Conservation (phyloP, 352 stramenopile species). For the Phytophthora palmivora region DNA sequence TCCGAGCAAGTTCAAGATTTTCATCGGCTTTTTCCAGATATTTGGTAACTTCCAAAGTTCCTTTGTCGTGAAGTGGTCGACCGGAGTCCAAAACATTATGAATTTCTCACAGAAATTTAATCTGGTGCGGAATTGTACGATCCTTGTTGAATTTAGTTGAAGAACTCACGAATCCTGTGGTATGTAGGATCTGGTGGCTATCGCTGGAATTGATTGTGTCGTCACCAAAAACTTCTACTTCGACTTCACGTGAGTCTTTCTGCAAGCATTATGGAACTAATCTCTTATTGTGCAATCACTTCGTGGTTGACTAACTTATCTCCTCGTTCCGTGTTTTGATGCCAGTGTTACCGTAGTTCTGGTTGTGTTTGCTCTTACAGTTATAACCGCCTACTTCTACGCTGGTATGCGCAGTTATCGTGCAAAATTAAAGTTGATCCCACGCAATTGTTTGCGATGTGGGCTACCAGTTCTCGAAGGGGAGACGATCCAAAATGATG, state of each 20-base stretch:
- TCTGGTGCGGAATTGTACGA: conserved; percentile 40
- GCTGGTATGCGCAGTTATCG: conserved; percentile 71
- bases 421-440: conserved; percentile 69
- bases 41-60: conserved; percentile 79
- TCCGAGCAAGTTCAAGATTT: conserved; percentile 81
- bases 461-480: conserved; percentile 68
- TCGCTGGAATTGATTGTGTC: conserved; percentile 78
- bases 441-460: conserved; percentile 72
- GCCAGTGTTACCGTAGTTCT: conserved; percentile 62
- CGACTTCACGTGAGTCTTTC: conserved; percentile 64
- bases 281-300: not conserved
- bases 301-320: not conserved
- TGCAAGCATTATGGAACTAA: not conserved
- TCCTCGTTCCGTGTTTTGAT: not conserved
- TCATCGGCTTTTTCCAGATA: conserved; percentile 85
- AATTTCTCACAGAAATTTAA: conserved; percentile 76
- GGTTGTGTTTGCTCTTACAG: conserved; percentile 46
- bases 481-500: conserved; percentile 57
- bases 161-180: conserved; percentile 4
- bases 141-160: not conserved
- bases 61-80: conserved; percentile 75
- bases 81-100: conserved; percentile 66
- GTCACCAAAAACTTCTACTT: conserved; percentile 82
- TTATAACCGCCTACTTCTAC: conserved; percentile 73
- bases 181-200: conserved; percentile 67